Conservation (phyloP, 2,329 filamentous ascomycete genomes). For the Trichoderma arundinaceum region DNA sequence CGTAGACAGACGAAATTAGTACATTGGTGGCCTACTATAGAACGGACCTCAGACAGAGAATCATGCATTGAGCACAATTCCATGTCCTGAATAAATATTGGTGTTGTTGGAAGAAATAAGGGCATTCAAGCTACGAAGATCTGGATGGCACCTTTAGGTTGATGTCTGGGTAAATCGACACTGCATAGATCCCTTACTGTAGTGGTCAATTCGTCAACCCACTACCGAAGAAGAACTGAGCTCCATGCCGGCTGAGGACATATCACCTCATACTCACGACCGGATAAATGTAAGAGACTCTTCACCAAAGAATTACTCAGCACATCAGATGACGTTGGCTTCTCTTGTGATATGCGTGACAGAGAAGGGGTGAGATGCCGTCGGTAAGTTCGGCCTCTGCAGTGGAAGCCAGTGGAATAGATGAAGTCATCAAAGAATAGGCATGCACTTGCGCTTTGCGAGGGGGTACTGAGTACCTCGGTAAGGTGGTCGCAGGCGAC, state of each 20-base stretch:
- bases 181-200: no score
- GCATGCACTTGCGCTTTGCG: not conserved
- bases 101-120: no score
- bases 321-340: constrained; percentile 18
- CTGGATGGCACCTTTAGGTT: no score
- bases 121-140: no score
- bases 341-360: not conserved
- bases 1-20: no score
- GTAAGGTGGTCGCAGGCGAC: not conserved
- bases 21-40: no score
- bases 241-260: not conserved
- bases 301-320: not conserved
- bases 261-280: not conserved
- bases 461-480: not conserved
- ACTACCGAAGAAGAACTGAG: not conserved
- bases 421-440: constrained; percentile 7
- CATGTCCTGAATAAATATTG: no score
- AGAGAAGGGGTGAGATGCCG: constrained; percentile 1
- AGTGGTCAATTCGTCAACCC: no score
- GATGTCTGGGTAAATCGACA: no score
- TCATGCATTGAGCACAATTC: no score
- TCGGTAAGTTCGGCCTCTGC: constrained; percentile 14
- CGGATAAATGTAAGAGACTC: not conserved
- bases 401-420: constrained; percentile 16
- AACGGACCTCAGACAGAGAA: no score